phyloP scores from a whole-genome alignment of 768 basidiomycete genomes.

The Lenzites betulinus region DNA sequence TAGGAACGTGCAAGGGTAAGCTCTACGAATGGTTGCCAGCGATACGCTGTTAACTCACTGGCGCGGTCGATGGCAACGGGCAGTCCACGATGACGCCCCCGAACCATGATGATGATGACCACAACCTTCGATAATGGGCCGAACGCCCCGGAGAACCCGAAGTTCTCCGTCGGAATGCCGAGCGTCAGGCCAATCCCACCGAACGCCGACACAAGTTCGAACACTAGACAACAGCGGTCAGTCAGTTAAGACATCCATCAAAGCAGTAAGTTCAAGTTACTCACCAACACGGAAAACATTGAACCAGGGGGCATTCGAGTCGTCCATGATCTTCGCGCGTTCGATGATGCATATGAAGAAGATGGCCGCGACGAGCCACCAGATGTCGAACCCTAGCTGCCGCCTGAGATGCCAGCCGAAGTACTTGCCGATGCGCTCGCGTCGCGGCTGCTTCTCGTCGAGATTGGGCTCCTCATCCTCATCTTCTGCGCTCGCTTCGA shows the following conservation, averaged over 20 bases:
- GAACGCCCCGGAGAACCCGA: constrained; percentile 64
- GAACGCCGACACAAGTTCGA: constrained; percentile 69
- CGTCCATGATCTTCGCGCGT: constrained; percentile 55
- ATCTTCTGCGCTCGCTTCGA: constrained; percentile 52
- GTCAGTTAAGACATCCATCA: neutral
- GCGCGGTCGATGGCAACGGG: constrained; percentile 71
- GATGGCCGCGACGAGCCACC: constrained; percentile 79
- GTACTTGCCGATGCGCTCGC: constrained; percentile 47
- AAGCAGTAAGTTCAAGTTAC: neutral
- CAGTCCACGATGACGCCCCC: constrained; percentile 71
- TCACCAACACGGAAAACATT: constrained; percentile 48
- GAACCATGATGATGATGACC: constrained; percentile 74
- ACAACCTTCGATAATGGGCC: constrained; percentile 70
- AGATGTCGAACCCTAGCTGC: constrained; percentile 73
- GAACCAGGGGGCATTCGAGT: constrained; percentile 59
- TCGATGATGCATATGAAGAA: constrained; percentile 76
- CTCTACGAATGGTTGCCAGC: too few relatives aligned
- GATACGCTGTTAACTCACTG: constrained; percentile 37
- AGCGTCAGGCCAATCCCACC: constrained; percentile 71
- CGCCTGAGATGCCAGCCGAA: constrained; percentile 60
- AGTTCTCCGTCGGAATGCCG: constrained; percentile 61
- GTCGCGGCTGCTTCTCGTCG: constrained; percentile 37
- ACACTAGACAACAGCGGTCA: constrained; percentile 33
- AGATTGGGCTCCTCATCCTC: constrained; percentile 51
- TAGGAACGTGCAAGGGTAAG: neutral